Conservation (phyloP, 2,329 filamentous ascomycete genomes). For the Ophiostoma angusticollis region DNA sequence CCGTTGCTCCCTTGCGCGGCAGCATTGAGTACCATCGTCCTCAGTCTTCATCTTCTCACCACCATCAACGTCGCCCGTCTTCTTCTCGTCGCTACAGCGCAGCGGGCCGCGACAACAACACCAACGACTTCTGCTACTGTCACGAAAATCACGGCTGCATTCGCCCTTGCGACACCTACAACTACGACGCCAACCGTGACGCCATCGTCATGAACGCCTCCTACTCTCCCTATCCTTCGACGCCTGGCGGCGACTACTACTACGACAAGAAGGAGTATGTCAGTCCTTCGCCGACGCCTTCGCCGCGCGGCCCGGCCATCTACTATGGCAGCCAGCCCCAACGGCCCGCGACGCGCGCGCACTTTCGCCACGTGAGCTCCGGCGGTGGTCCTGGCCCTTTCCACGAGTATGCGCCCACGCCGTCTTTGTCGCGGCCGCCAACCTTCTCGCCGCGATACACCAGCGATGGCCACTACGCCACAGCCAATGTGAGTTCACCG, state of each 20-base stretch:
- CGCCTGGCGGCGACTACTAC: conserved; percentile 36
- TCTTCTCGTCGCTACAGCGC: conserved; percentile 5
- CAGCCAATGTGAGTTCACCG: conserved; percentile 51
- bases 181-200: conserved; percentile 22
- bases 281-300: conserved; percentile 44
- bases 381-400: conserved; percentile 22
- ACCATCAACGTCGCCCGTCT: conserved; percentile 1
- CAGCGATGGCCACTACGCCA: conserved; percentile 50
- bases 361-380: conserved; percentile 32
- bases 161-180: not conserved
- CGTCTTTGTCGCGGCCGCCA: conserved; percentile 28
- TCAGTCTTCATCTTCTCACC: no score
- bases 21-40: no score
- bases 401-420: conserved; percentile 24
- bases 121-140: conserved; percentile 1
- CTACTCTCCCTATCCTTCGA: conserved; percentile 34
- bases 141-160: not conserved
- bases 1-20: not conserved
- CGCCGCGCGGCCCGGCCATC: conserved; percentile 34
- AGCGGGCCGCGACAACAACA: not conserved
- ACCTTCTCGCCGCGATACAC: conserved; percentile 48
- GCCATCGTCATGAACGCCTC: conserved; percentile 26
- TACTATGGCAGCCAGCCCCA: conserved; percentile 30
- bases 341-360: conserved; percentile 41
- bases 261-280: conserved; percentile 37